Percentiles rank a stretch among this genome's conserved stretches.
These are phyloP conservation scores for Amanita brunnescens DNA, from an alignment of 768 basidiomycete genomes.

Conservation along the genomic window DNA sequence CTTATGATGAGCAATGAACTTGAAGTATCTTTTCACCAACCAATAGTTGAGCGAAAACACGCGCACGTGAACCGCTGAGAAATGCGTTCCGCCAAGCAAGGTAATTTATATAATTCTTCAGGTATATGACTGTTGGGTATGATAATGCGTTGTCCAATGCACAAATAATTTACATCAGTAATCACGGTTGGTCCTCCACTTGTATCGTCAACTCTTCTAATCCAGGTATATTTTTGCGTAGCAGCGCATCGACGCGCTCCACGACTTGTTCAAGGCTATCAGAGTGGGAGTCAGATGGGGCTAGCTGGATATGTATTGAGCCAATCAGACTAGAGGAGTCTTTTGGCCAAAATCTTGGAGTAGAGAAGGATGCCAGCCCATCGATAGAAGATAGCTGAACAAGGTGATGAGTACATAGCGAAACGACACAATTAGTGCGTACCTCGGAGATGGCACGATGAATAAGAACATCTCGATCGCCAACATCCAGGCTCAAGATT, in stretches of 20 bases:
- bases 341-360: constrained; percentile 93
- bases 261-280: constrained; percentile 62
- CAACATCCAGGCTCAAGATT: constrained; percentile 80
- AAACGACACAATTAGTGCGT: constrained; percentile 12
- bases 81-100: too few species aligned
- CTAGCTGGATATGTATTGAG: constrained; percentile 87
- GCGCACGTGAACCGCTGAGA: too few species aligned
- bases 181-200: constrained; percentile 40
- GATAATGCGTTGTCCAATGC: neutral
- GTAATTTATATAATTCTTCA: neutral
- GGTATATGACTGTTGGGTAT: neutral
- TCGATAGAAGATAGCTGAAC: constrained; percentile 65
- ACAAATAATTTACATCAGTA: neutral
- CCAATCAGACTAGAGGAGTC: constrained; percentile 81
- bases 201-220: constrained; percentile 90
- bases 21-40: too few species aligned
- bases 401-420: neutral
- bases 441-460: constrained; percentile 59
- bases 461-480: constrained; percentile 47
- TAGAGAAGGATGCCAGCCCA: constrained; percentile 73
- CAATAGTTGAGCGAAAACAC: too few species aligned
- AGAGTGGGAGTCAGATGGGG: constrained; percentile 49
- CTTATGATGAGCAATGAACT: too few species aligned
- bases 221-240: constrained; percentile 69
- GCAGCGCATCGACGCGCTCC: constrained; percentile 61